Evolutionary conservation across 2,329 filamentous ascomycete genomes (phyloP).

Genomic region (Colletotrichum sp.): DNA sequence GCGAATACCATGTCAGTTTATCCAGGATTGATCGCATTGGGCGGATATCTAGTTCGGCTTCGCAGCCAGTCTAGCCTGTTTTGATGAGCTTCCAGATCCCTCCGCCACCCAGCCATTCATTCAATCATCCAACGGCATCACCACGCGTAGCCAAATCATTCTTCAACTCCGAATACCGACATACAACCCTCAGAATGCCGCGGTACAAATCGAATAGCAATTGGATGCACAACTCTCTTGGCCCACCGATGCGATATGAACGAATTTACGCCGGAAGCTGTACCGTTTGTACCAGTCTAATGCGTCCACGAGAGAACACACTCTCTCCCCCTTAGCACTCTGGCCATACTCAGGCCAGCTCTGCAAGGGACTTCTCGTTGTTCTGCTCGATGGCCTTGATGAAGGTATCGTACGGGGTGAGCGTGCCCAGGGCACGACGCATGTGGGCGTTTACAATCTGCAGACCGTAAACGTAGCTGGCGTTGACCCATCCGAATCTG

Average conservation of each 20-base stretch:
- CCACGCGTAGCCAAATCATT: background rate
- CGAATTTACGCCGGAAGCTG: background rate
- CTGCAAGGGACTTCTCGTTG: slow-evolving; percentile 57
- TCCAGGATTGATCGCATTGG: slow-evolving; percentile 4
- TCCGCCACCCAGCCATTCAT: background rate
- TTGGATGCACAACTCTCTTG: background rate
- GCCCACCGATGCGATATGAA: background rate
- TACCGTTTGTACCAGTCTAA: slow-evolving; percentile 5
- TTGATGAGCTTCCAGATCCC: slow-evolving; percentile 1
- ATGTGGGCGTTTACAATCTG: slow-evolving; percentile 89
- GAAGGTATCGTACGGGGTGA: slow-evolving; percentile 87
- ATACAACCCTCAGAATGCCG: background rate
- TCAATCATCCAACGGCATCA: background rate
- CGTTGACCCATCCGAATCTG: slow-evolving; percentile 99
- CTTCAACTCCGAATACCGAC: slow-evolving; percentile 1
- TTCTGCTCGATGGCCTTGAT: slow-evolving; percentile 68
- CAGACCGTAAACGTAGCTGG: slow-evolving; percentile 93
- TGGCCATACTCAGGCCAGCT: slow-evolving; percentile 33
- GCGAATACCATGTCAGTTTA: background rate
- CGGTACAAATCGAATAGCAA: background rate
- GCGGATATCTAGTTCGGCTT: slow-evolving; percentile 17
- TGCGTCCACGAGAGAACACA: background rate
- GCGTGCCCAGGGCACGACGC: slow-evolving; percentile 83
- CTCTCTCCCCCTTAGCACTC: background rate
- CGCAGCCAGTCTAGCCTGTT: slow-evolving; percentile 21